Evolutionary conservation across 1,284 basidiomycete species (phyloP), one percentile per base, ranked within the genome.

Genomic region (Naganishia sp.): DNA sequence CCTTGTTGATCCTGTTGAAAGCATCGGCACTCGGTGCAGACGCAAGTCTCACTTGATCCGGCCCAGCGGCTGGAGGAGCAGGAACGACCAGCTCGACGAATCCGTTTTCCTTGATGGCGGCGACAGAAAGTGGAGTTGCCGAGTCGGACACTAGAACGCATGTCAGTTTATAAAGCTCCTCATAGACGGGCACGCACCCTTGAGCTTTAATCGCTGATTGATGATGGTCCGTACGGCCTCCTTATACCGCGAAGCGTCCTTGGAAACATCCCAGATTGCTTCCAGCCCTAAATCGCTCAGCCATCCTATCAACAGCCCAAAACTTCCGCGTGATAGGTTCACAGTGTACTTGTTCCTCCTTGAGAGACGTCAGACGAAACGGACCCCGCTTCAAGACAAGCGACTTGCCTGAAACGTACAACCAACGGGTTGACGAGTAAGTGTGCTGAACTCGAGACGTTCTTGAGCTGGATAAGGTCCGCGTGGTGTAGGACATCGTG

Each of bases 251-350:
- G 77, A 77, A 18, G 78, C 73, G 71, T 93, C 91, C 7, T 92
- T 88, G 28, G 88, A 84, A 71, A 79, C 72, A 64, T 92, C 90
- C 21, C 92, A 90, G 56, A 89, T 87, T 10, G 90, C 89, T 67
- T 87, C 85, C 36, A 94, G 89, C 33, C 88, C 81, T 1, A 88
- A 87, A 74, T 94, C 92, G 36, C 92, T 96, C 64, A 99, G 81
- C 96, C 96, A 99, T 44, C 94, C 94, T 9, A 98, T 85, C 11
- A 99, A 83, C 7, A 99, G 86, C 46, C 89, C 87, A 76, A 97
- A 95, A 1, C 94, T 90, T 52, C 93, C 94, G 50, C 91, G 87
- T 69, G 90, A 93, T 86, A 99, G 90, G 45, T 88, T 87, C 67
- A 98, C 84, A 42, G 88, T 86, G 79, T 97, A 99, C 76, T 94